Evolutionary conservation across 2,329 filamentous ascomycete species (phyloP), one percentile per base, ranked within the genome.

Genomic region (Stachybotrys chartarum): DNA sequence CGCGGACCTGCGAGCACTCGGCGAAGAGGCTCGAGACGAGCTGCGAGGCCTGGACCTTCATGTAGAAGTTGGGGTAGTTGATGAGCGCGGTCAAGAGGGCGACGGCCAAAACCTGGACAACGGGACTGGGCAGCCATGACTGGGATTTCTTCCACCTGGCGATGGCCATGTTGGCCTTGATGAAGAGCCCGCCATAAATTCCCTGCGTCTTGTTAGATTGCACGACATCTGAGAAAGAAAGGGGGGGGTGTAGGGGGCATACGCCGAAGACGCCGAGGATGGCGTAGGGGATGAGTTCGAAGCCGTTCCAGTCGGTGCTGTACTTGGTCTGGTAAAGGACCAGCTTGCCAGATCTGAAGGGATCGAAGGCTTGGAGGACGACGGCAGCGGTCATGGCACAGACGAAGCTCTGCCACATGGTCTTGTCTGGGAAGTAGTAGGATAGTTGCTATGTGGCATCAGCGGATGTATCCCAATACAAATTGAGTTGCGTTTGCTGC

Each of bases 391-490:
- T 90, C 92, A 97, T 97, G 68, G 94, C 94, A 65, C 94, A 97
- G 46, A 99, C 94, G 67, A 99, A 99, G 65, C 91, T 96, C 70
- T 97, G 94, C 94, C 94, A 99, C 94, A 99, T 97, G 10, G 94
- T 97, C 72, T 97, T 97, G 73, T 97, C 93, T 0, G 94, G 93
- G 63, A 97, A 97, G 71, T 97, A 97, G 70, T 97, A 97, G 1
- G 91, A 96, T 3, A 97, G 78, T 80, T 96, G 91, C 82, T 89
- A 57, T n/a, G 30, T 5, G 32, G 7, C 12, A 55, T 64, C 50
- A 63, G 60, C 39, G 50, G 4, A 10, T 14, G 35, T 10, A 49
- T 44, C 5, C 16, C 59, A 8, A 42, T 42, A 17, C 59, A 14
- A 42, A 51, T 7, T 12, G 24, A 30, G 35, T 7, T 42, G 24